phyloP scores from a whole-genome alignment of 805 yeast genomes.

The Debaryomyces maramus region DNA sequence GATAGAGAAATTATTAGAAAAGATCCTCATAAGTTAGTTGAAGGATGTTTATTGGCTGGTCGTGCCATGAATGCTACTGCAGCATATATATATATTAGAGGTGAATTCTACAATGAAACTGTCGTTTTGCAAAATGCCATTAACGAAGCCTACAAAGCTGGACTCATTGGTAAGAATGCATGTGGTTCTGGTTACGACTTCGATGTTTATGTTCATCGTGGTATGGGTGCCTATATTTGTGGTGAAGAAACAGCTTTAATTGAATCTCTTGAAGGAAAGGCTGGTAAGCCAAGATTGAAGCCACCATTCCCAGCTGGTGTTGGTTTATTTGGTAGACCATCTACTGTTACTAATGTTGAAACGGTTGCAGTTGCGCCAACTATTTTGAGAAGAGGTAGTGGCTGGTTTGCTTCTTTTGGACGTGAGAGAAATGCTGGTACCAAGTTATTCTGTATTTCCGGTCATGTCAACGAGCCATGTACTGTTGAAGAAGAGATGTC shows the following conservation, averaged over 20 bases:
- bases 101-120: conserved; percentile 86
- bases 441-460: conserved; percentile 82
- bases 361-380: conserved; percentile 91
- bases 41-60: conserved; percentile 88
- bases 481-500: conserved; percentile 95
- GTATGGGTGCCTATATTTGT: conserved; percentile 91
- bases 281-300: conserved; percentile 90
- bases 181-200: conserved; percentile 86
- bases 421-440: conserved; percentile 84
- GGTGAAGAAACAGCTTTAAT: conserved; percentile 92
- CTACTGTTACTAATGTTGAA: conserved; percentile 89
- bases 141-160: conserved; percentile 82
- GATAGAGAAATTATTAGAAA: conserved; percentile 89
- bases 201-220: conserved; percentile 83
- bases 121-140: conserved; percentile 73
- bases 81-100: conserved; percentile 87
- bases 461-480: conserved; percentile 90
- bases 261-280: conserved; percentile 88
- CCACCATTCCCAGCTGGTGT: conserved; percentile 96
- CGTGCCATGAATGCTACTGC: conserved; percentile 93
- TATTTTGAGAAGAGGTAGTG: conserved; percentile 84
- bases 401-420: conserved; percentile 83
- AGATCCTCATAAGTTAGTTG: conserved; percentile 89
- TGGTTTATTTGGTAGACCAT: conserved; percentile 87
- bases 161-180: conserved; percentile 78